Evolutionary conservation across 2,329 filamentous ascomycete species (phyloP), one percentile per base, ranked within the genome.

Genomic region (Lasiodiplodia sp.): DNA sequence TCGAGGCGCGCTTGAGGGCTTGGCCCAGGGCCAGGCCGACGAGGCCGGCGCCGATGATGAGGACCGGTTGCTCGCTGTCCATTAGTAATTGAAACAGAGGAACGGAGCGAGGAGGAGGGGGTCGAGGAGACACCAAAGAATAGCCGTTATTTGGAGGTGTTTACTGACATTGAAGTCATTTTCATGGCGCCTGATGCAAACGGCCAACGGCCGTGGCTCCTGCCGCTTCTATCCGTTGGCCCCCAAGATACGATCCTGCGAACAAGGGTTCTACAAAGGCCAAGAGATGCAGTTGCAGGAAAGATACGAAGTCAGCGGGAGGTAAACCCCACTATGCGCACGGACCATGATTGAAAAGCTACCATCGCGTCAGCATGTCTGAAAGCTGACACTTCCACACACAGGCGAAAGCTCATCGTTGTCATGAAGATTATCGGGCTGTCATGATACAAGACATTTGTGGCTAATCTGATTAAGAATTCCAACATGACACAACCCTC

Each of bases 21-120:
- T 78, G 78, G 52, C 76, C 78, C n/a, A 80, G 73, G 10, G 77
- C 77, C 31, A 80, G 76, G 53, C 78, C 78, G 12, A 77, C 75
- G 66, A 71, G 75, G 34, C 78, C 78, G 57, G 77, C 76, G 18
- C 77, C 77, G 70, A 79, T 71, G 51, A 78, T 74, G 37, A 79
- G 72, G 62, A 76, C 67, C 31, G 76, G 75, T 3, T 55, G n/a
- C 44, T 51, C 47, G 47, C 11, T 51, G 0, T 51, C 16, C 18
- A 51, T 23, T 21, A 10, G 14, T 12, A 40, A 4, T 10, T 40
- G 4, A 25, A 58, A 18, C 3, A n/a, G 28, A 11, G 14, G n/a
- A 40, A 23, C 21, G 34, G 25, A 7, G 31, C 52, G 6, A 16
- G 10, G 2, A 37, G 31, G 18, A 18, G 21, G n/a, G 31, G 31